Percentiles rank a stretch among this genome's conserved stretches.
These are phyloP conservation scores for Alternaria gaisen DNA, from an alignment of 2,329 filamentous ascomycete species.

Conservation along the genomic window DNA sequence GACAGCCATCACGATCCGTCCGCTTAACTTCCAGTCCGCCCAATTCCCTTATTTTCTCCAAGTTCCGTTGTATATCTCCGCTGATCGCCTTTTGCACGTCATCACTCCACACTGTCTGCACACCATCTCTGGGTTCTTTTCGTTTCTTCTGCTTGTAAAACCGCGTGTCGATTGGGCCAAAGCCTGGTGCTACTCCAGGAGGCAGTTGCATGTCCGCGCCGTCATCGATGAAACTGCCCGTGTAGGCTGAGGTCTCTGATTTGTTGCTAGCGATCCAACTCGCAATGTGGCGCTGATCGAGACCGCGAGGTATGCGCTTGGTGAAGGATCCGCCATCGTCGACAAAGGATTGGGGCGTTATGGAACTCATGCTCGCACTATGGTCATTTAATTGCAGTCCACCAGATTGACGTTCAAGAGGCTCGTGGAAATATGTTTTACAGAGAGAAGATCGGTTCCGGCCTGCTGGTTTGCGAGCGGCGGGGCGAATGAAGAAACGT, in stretches of 20 bases:
- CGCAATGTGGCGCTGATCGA: constrained; percentile 12
- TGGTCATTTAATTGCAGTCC: background rate
- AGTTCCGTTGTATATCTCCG: constrained; percentile 32
- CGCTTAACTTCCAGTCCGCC: constrained; percentile 17
- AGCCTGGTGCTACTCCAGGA: constrained; percentile 11
- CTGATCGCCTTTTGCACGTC: constrained; percentile 32
- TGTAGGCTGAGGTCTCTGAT: constrained; percentile 27
- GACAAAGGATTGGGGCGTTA: constrained; percentile 29
- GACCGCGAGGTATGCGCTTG: constrained; percentile 23
- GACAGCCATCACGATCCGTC: background rate
- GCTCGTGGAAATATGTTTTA: constrained; percentile 3
- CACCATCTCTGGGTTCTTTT: background rate
- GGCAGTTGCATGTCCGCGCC: constrained; percentile 30
- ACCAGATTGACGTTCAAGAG: background rate
- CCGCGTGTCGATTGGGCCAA: constrained; percentile 22
- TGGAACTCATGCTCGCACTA: constrained; percentile 22
- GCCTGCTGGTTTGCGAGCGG: constrained; percentile 3
- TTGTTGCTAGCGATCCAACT: constrained; percentile 20
- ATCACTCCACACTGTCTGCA: constrained; percentile 25
- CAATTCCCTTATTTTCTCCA: constrained; percentile 22
- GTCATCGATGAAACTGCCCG: constrained; percentile 43
- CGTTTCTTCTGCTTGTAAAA: constrained; percentile 28
- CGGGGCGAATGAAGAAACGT: constrained; percentile 13
- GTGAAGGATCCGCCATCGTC: constrained; percentile 36
- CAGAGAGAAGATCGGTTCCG: background rate